Conservation (phyloP, 768 basidiomycete genomes). For the Lentinus brumalis region DNA sequence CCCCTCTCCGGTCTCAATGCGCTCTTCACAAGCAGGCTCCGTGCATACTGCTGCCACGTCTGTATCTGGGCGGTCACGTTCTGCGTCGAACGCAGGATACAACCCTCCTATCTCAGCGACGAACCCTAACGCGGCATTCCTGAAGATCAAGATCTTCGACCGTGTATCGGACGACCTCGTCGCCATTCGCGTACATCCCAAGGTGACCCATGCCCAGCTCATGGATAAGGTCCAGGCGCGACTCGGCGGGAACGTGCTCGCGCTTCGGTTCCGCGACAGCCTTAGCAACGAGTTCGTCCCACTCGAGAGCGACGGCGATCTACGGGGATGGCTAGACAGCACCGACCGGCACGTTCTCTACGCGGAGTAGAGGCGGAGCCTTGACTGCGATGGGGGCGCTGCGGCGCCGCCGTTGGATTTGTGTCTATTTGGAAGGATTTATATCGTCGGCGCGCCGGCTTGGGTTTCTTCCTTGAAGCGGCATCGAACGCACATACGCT, state of each 20-base stretch:
- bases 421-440: too few relatives aligned
- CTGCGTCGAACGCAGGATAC: conserved; percentile 60
- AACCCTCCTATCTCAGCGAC: conserved; percentile 74
- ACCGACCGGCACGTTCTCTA: conserved; percentile 85
- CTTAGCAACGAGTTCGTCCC: conserved; percentile 66
- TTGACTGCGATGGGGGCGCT: neutral
- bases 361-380: conserved; percentile 55
- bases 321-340: conserved; percentile 73
- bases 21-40: conserved; percentile 54
- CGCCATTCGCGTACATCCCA: conserved; percentile 94
- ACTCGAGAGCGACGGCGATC: conserved; percentile 61
- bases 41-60: conserved; percentile 39
- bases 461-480: neutral
- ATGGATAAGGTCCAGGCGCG: conserved; percentile 91
- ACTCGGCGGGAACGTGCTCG: conserved; percentile 70
- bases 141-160: conserved; percentile 99
- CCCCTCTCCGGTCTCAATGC: conserved; percentile 26
- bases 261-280: conserved; percentile 77
- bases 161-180: conserved; percentile 92
- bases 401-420: neutral
- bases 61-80: conserved; percentile 48
- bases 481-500: neutral
- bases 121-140: conserved; percentile 83
- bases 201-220: conserved; percentile 81
- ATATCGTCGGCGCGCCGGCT: too few relatives aligned